phyloP scores from a whole-genome alignment of 331 rosid species.

The Malus hybrid region DNA sequence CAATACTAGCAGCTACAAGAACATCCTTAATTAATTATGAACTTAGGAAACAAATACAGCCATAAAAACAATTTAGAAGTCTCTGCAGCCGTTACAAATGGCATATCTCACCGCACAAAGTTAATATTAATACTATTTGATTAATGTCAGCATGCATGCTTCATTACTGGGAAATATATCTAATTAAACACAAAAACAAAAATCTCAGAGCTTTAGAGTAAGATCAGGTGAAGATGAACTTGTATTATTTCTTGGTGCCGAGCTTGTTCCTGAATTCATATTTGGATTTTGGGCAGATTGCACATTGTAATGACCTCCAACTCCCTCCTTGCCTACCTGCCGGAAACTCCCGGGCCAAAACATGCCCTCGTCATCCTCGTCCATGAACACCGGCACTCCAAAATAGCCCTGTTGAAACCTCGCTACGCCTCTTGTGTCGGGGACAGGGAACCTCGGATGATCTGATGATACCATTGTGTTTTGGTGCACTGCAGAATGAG shows the following conservation, averaged over 20 bases:
- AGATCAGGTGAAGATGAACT: conserved; percentile 69
- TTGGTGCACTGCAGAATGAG: conserved; percentile 66
- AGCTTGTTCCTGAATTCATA: conserved; percentile 19
- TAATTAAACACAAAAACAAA: conserved; percentile 1
- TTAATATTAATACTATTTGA: background rate
- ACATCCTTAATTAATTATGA: background rate
- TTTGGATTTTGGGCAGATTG: conserved; percentile 22
- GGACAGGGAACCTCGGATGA: conserved; percentile 29
- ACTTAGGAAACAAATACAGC: conserved; percentile 1
- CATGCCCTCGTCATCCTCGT: conserved; percentile 47
- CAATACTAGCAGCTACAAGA: background rate
- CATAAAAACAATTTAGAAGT: background rate
- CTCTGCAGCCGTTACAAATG: conserved; percentile 29
- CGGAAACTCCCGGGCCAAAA: conserved; percentile 93
- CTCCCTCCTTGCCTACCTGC: conserved; percentile 32
- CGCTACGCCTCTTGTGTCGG: conserved; percentile 46
- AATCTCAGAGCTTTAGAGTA: conserved; percentile 67
- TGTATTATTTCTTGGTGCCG: conserved; percentile 25
- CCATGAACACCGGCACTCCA: conserved; percentile 42
- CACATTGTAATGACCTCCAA: conserved; percentile 12
- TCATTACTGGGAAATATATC: background rate
- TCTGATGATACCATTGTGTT: conserved; percentile 17
- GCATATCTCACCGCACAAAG: conserved; percentile 47
- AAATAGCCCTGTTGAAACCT: conserved; percentile 48
- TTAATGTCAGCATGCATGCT: conserved; percentile 19